Base-by-base conservation (phyloP, 2,329 filamentous ascomycete species). In the Pyrenophora tritici-repentis region DNA sequence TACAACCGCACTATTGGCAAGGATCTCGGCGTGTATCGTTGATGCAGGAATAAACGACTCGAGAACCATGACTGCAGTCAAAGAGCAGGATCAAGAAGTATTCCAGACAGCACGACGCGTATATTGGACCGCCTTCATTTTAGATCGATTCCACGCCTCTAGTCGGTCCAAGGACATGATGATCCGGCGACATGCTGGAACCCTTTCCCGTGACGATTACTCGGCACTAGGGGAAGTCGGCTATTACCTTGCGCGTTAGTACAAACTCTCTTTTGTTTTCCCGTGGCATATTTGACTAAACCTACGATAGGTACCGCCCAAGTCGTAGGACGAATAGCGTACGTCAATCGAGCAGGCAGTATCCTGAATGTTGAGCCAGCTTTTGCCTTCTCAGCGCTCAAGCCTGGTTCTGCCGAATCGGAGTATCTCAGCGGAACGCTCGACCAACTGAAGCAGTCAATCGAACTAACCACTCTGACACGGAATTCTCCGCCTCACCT, bases 111-210 rank as follows among this genome's bases (percentile, higher is more conserved):
- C 69, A 24, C 66, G 72, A 2, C 71, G 70, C 40, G 61, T 71
- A 2, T 74, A 73, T 45, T 73, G 71, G 71, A 59, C 67, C 31
- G 58, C 69, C 1, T 66, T 74, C 42, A 71, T 73, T 24, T 35
- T 74, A n/a, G 72, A 74, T 41, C 67, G 70, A 17, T 73, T 73
- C 37, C 65, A 73, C 43, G 70, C 71, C 10, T 67, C 70, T 38
- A 66, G 66, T 47, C 62, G 66, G 32, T 66, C 62, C 6, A 72
- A 66, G 31, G 66, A 72, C 35, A 63, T 70, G 14, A 58, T 70
- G 40, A 50, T 74, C 31, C 68, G 70, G 5, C 45, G 68, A 18
- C 61, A 69, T 32, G 60, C 61, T 26, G 65, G 70, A 7, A 63
- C 62, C 16, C 53, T 71, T 5, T 68, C 69, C 18, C 62, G 68